Conservation (phyloP, 768 basidiomycete genomes). For the Dioszegia hungarica region DNA sequence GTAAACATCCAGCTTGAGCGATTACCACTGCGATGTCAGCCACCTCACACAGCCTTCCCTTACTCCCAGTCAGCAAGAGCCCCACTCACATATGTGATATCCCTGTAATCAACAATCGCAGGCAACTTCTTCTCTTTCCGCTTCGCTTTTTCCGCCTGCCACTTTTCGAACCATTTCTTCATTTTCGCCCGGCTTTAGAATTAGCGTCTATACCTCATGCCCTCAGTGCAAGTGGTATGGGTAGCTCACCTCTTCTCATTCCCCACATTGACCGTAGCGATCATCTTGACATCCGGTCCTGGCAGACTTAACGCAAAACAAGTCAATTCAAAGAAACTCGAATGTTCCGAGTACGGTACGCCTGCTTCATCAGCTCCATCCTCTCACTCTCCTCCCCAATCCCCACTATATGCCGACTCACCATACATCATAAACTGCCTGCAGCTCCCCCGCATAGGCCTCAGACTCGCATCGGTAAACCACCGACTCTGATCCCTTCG, state of each 20-base stretch:
- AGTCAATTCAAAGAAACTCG: conserved; percentile 89
- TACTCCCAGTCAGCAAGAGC: too few species aligned
- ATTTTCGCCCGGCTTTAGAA: conserved; percentile 77
- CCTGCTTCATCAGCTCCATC: conserved; percentile 17
- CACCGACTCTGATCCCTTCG: conserved; percentile 60
- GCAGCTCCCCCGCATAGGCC: conserved; percentile 67
- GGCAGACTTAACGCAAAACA: conserved; percentile 83
- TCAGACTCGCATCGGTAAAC: conserved; percentile 68
- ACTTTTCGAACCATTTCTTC: conserved; percentile 75
- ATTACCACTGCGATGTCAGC: too few species aligned
- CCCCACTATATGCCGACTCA: conserved; percentile 53
- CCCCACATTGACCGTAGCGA: conserved; percentile 67
- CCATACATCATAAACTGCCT: conserved; percentile 67
- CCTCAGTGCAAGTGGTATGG: too few species aligned
- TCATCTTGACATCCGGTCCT: conserved; percentile 73
- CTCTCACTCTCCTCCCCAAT: background rate
- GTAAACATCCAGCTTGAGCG: too few species aligned
- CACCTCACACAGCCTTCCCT: too few species aligned
- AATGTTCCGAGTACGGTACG: conserved; percentile 83
- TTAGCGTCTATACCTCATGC: background rate
- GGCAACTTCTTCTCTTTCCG: conserved; percentile 50
- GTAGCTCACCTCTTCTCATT: conserved; percentile 45
- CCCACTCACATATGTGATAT: conserved; percentile 45
- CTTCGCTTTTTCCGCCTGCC: conserved; percentile 75
- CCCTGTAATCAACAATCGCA: conserved; percentile 43